Conservation (phyloP, 495 filamentous ascomycete species). For the Penicillium coprophilum region DNA sequence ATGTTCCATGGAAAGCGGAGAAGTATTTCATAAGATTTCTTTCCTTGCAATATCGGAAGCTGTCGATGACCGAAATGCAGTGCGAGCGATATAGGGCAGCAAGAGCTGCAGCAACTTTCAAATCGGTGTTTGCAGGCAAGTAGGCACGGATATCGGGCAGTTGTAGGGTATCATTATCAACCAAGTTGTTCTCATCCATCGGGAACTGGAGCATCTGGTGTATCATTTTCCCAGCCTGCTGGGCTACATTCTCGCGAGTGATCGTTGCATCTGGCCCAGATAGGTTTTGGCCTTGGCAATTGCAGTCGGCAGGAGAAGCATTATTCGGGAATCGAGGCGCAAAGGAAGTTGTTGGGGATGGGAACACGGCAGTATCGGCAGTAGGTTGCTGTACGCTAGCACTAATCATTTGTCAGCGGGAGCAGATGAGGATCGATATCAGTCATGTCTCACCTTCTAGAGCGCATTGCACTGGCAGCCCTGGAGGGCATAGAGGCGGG, state of each 20-base stretch:
- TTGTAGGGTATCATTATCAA: slow-evolving; percentile 65
- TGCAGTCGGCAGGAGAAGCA: slow-evolving; percentile 25
- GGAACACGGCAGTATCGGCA: slow-evolving; percentile 67
- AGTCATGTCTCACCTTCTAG: slow-evolving; percentile 34
- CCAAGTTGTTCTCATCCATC: slow-evolving; percentile 47
- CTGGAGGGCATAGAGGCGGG: slow-evolving; percentile 22
- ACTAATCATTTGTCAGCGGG: slow-evolving; percentile 23
- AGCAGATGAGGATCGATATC: slow-evolving; percentile 3
- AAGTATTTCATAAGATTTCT: slow-evolving; percentile 95
- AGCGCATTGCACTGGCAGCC: slow-evolving; percentile 31
- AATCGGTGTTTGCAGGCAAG: slow-evolving; percentile 71
- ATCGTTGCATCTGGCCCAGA: slow-evolving; percentile 28
- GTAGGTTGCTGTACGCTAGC: slow-evolving; percentile 51
- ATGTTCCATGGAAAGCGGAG: slow-evolving; percentile 88
- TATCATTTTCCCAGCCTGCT: slow-evolving; percentile 55
- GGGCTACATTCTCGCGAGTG: slow-evolving; percentile 45
- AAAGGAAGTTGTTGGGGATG: slow-evolving; percentile 55
- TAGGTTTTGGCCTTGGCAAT: slow-evolving; percentile 27
- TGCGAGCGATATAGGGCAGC: slow-evolving; percentile 87
- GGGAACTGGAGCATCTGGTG: slow-evolving; percentile 67
- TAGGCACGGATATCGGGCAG: slow-evolving; percentile 78
- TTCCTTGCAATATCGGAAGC: slow-evolving; percentile 91
- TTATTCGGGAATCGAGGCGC: slow-evolving; percentile 32
- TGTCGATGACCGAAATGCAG: slow-evolving; percentile 91
- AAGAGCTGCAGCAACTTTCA: slow-evolving; percentile 77